Conservation (phyloP, 257 asterid species). For the Cinchona pubescens region DNA sequence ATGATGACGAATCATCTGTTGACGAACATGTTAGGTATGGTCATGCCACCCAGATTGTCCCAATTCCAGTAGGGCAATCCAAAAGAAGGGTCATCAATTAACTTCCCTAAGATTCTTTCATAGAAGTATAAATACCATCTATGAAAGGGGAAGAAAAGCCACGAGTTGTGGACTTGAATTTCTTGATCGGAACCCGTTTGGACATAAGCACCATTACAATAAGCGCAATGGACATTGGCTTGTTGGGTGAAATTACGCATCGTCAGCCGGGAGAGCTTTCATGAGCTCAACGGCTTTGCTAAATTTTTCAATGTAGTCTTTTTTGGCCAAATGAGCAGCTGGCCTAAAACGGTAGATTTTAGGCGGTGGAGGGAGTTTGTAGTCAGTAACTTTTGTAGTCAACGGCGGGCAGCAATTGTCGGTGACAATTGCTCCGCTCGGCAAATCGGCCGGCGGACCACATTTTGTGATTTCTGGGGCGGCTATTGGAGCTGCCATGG, state of each 20-base stretch:
- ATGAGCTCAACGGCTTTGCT: slow-evolving; percentile 19
- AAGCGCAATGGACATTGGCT: slow-evolving; percentile 38
- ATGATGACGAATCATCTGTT: neutral
- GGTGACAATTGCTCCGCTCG: neutral
- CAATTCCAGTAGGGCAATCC: slow-evolving; percentile 29
- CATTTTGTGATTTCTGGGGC: slow-evolving; percentile 16
- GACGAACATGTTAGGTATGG: slow-evolving; percentile 16
- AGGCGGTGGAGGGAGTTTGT: slow-evolving; percentile 8
- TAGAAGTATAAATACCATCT: slow-evolving; percentile 34
- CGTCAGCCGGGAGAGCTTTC: slow-evolving; percentile 23
- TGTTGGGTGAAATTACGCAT: slow-evolving; percentile 24
- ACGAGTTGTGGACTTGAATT: slow-evolving; percentile 24
- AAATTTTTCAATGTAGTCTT: slow-evolving; percentile 18
- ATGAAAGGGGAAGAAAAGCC: slow-evolving; percentile 38
- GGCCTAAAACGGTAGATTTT: slow-evolving; percentile 19
- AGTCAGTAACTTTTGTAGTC: slow-evolving; percentile 4
- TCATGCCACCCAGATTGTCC: slow-evolving; percentile 29
- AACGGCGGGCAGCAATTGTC: slow-evolving; percentile 26
- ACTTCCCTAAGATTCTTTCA: slow-evolving; percentile 29
- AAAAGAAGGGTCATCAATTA: slow-evolving; percentile 24
- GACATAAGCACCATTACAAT: slow-evolving; percentile 26
- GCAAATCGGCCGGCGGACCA: slow-evolving; percentile 8
- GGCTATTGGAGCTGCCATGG: slow-evolving; percentile 17
- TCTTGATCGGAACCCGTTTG: slow-evolving; percentile 6
- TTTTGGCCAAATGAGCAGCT: slow-evolving; percentile 21